Evolutionary conservation across 371 early-diverging fungal species (phyloP).

Genomic region (Apophysomyces elegans): DNA sequence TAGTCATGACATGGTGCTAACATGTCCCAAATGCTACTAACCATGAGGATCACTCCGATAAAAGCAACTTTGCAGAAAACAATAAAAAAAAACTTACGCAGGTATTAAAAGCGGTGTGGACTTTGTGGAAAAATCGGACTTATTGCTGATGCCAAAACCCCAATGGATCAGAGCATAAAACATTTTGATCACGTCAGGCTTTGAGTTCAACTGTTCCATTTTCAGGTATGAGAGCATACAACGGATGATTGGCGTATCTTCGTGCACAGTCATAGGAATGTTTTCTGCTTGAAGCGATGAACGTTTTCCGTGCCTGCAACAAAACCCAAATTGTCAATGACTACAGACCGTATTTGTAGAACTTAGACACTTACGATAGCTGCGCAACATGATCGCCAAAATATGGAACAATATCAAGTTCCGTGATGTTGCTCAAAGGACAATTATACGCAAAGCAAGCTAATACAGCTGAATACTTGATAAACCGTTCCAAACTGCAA

Average conservation of each 20-base stretch:
- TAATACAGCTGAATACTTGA: constrained; percentile 45
- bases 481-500: constrained; percentile 32
- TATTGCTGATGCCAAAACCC: constrained; percentile 42
- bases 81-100: constrained; percentile 33
- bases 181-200: constrained; percentile 40
- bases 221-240: constrained; percentile 42
- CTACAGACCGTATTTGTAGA: too few species aligned
- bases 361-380: constrained; percentile 32
- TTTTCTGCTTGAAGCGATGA: constrained; percentile 32
- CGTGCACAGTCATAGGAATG: constrained; percentile 27
- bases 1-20: constrained; percentile 43
- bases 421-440: constrained; percentile 37
- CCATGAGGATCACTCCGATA: neutral
- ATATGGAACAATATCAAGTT: constrained; percentile 46
- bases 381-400: constrained; percentile 32
- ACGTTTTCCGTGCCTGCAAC: constrained; percentile 34
- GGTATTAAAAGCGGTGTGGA: constrained; percentile 43
- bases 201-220: constrained; percentile 41
- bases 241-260: constrained; percentile 36
- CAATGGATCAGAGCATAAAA: constrained; percentile 49
- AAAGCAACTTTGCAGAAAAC: neutral
- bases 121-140: constrained; percentile 34
- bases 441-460: constrained; percentile 48
- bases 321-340: too few species aligned
- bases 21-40: constrained; percentile 51